Conservation (phyloP, 805 yeast species). For the Starmerella lactis-condensi region DNA sequence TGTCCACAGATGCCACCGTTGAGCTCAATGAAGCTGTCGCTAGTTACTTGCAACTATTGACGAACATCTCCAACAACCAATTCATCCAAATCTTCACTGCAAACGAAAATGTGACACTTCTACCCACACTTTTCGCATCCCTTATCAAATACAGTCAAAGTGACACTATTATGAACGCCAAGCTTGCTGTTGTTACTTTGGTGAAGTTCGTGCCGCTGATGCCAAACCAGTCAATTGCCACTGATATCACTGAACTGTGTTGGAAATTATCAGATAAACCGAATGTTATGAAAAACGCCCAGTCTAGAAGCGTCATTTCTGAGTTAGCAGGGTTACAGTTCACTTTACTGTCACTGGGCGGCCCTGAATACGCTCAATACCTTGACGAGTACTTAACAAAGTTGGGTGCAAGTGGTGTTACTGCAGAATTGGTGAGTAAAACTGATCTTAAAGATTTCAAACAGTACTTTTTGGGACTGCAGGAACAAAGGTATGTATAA, state of each 20-base stretch:
- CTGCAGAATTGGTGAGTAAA: too few relatives aligned
- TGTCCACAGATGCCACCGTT: slow-evolving; percentile 42
- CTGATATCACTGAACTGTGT: slow-evolving; percentile 43
- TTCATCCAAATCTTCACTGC: slow-evolving; percentile 46
- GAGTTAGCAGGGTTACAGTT: slow-evolving; percentile 59
- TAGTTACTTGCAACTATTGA: slow-evolving; percentile 49
- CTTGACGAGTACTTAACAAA: slow-evolving; percentile 6
- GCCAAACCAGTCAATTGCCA: too few relatives aligned
- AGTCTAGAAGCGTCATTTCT: slow-evolving; percentile 49
- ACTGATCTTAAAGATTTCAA: slow-evolving; percentile 16
- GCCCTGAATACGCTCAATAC: slow-evolving; percentile 19
- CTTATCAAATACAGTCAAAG: not conserved
- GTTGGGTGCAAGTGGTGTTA: not conserved
- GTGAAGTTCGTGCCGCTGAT: slow-evolving; percentile 34
- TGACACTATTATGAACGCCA: slow-evolving; percentile 27
- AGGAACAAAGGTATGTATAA: too few relatives aligned
- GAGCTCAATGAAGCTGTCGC: slow-evolving; percentile 34
- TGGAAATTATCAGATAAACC: slow-evolving; percentile 79
- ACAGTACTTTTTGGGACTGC: slow-evolving; percentile 13
- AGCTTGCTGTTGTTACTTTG: slow-evolving; percentile 50
- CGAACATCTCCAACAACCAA: slow-evolving; percentile 56
- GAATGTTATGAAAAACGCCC: slow-evolving; percentile 55
- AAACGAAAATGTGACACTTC: too few relatives aligned
- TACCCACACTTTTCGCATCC: not conserved
- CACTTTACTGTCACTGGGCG: slow-evolving; percentile 35